phyloP scores from a whole-genome alignment of 2,329 filamentous ascomycete species.

The Tolypocladium ophioglossoides region DNA sequence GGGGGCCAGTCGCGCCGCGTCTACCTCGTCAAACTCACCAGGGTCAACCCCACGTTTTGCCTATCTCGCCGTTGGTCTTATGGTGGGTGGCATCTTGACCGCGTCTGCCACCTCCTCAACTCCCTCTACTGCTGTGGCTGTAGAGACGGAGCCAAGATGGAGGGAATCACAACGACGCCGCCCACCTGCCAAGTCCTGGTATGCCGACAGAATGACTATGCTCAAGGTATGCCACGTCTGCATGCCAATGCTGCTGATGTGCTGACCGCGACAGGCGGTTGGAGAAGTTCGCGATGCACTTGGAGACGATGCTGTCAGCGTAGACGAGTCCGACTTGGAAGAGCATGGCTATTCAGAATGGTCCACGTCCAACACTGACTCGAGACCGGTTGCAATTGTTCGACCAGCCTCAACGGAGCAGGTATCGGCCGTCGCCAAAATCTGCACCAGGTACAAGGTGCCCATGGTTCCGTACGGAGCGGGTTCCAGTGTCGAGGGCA shows the following conservation, averaged over 20 bases:
- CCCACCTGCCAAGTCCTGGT: conserved; percentile 1
- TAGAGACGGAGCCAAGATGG: conserved; percentile 6
- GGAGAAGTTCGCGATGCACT: conserved; percentile 7
- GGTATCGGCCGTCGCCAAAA: conserved; percentile 49
- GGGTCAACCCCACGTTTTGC: not conserved
- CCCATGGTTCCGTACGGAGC: conserved; percentile 70
- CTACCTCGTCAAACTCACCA: not conserved
- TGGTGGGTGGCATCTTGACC: conserved; percentile 1
- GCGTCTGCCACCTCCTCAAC: not conserved
- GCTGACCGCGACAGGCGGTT: conserved; percentile 5
- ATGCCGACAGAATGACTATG: conserved; percentile 13
- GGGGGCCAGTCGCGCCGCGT: not conserved
- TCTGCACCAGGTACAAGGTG: conserved; percentile 51
- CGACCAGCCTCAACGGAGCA: conserved; percentile 55
- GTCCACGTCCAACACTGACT: conserved; percentile 56
- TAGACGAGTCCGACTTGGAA: conserved; percentile 52
- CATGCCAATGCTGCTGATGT: too few relatives aligned
- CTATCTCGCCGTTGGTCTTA: not conserved
- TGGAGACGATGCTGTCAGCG: conserved; percentile 51
- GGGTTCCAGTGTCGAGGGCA: conserved; percentile 61
- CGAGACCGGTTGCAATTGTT: conserved; percentile 52
- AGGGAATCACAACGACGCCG: not conserved
- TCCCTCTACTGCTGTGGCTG: not conserved
- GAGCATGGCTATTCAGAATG: conserved; percentile 60
- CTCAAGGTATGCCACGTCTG: conserved; percentile 5